Percentiles rank a stretch among this genome's conserved stretches.
phyloP scores from a whole-genome alignment of 208 protist species.

The Sergeia podlipaevii region DNA sequence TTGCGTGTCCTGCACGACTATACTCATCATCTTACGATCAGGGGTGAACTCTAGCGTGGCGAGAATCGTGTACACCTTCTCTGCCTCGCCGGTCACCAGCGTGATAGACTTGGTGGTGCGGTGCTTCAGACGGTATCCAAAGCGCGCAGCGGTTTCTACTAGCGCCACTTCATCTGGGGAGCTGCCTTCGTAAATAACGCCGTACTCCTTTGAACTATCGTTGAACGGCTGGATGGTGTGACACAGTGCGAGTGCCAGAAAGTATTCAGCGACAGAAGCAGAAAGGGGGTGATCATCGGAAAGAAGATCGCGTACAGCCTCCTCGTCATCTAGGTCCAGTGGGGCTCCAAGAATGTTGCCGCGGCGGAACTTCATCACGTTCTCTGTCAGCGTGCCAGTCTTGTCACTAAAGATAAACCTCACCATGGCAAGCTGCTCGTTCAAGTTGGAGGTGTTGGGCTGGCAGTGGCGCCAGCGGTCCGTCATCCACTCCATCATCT shows the following conservation, averaged over 20 bases:
- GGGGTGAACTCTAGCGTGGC: constrained; percentile 87
- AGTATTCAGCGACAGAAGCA: constrained; percentile 57
- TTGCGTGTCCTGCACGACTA: constrained; percentile 69
- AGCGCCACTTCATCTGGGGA: constrained; percentile 94
- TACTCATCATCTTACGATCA: constrained; percentile 92
- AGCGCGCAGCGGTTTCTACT: constrained; percentile 65
- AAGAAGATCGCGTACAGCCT: constrained; percentile 19
- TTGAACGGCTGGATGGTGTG: constrained; percentile 86
- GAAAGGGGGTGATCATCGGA: constrained; percentile 18
- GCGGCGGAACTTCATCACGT: constrained; percentile 85
- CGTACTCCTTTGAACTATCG: constrained; percentile 19
- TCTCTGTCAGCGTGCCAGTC: constrained; percentile 92
- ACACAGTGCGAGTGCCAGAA: constrained; percentile 75
- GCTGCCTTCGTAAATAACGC: constrained; percentile 86
- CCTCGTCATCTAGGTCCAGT: constrained; percentile 47
- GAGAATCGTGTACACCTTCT: constrained; percentile 72
- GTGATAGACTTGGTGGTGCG: constrained; percentile 62
- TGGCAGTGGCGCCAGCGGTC: constrained; percentile 63
- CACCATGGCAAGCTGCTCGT: constrained; percentile 89
- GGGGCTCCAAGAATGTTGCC: constrained; percentile 61
- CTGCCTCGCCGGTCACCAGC: constrained; percentile 15
- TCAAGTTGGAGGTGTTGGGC: constrained; percentile 89
- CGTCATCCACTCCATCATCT: constrained; percentile 82
- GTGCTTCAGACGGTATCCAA: constrained; percentile 59
- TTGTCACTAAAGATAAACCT: constrained; percentile 92